These are phyloP conservation scores for Phialophora chinensis DNA, from an alignment of 2,329 filamentous ascomycete genomes.

Conservation along the genomic window DNA sequence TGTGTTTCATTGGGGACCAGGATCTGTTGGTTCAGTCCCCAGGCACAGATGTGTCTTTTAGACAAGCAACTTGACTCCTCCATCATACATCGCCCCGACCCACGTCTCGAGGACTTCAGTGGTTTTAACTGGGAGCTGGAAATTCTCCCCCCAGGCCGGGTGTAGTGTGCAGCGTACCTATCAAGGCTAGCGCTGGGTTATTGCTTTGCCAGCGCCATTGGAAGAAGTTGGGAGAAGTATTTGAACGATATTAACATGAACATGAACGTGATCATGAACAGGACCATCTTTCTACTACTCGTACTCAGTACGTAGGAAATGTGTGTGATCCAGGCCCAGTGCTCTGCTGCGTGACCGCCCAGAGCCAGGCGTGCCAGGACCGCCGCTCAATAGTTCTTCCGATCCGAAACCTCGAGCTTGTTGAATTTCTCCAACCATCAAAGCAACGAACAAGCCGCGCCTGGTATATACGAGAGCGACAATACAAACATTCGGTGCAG, in stretches of 20 bases:
- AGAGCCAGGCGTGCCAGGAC: too few species aligned
- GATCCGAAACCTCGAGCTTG: conserved; percentile 1
- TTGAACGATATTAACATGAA: too few species aligned
- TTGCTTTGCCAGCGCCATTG: not conserved
- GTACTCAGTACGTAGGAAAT: too few species aligned
- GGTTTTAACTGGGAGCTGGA: not conserved
- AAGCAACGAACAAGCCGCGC: not conserved
- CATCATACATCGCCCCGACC: not conserved
- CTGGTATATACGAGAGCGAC: not conserved
- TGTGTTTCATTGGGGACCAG: too few species aligned
- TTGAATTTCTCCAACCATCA: conserved; percentile 1
- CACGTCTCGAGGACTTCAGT: not conserved
- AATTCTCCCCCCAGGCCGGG: not conserved
- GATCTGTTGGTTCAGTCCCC: too few species aligned
- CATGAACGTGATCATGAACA: too few species aligned
- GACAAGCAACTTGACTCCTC: not conserved
- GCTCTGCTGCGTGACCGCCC: too few species aligned
- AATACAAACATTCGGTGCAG: not conserved
- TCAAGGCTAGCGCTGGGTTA: not conserved
- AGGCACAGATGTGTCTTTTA: not conserved
- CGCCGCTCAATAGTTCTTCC: not conserved
- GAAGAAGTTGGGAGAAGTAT: not conserved
- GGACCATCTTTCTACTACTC: too few species aligned
- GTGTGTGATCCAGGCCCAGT: too few species aligned
- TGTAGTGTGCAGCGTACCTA: not conserved